A percentile compares a stretch with the other conserved stretches of the same genome.
phyloP scores from a whole-genome alignment of 257 asterid genomes.

The Primulina tabacum region DNA sequence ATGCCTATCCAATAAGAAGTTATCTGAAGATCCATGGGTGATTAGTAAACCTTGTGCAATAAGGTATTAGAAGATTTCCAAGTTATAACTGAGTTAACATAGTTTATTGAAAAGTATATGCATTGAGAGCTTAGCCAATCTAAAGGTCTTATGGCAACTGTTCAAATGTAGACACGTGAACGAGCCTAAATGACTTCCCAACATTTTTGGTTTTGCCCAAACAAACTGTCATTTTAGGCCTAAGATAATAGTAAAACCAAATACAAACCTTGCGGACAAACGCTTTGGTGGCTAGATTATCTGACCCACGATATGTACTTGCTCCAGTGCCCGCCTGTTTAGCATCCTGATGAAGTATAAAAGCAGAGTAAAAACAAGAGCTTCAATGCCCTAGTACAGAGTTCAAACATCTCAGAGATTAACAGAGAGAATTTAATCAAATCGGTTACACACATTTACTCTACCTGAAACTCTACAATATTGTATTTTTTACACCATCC shows the following conservation, averaged over 20 bases:
- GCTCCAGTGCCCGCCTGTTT: slow-evolving; percentile 38
- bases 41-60: neutral
- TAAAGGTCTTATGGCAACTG: neutral
- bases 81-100: neutral
- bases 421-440: slow-evolving; percentile 10
- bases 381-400: slow-evolving; percentile 3
- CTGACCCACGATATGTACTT: slow-evolving; percentile 31
- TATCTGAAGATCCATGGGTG: neutral
- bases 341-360: slow-evolving; percentile 31
- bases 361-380: neutral
- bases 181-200: neutral
- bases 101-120: neutral
- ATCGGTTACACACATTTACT: slow-evolving; percentile 12
- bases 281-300: slow-evolving; percentile 51
- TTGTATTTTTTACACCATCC: slow-evolving; percentile 26
- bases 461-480: slow-evolving; percentile 34
- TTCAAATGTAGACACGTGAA: neutral
- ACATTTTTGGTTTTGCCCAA: too few relatives aligned
- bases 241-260: slow-evolving; percentile 19
- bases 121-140: neutral
- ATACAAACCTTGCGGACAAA: slow-evolving; percentile 64
- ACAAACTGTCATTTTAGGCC: slow-evolving; percentile 9
- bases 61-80: neutral
- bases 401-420: neutral
- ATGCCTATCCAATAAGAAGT: neutral